Base-by-base conservation (phyloP, 257 asterid species). In the Primulina huaijiensis region DNA sequence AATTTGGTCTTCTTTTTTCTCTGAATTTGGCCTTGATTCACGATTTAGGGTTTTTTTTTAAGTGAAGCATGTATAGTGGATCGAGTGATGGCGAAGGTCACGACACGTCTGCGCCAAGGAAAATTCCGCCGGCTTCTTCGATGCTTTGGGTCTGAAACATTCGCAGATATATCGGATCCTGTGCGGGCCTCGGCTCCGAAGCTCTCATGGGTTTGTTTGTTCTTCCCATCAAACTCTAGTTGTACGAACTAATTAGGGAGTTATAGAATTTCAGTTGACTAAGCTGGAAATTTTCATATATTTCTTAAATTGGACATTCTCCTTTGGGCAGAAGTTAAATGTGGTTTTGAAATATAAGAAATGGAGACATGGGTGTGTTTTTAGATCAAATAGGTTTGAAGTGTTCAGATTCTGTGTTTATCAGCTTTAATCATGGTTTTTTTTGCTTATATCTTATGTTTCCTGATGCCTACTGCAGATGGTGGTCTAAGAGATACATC, bases 141-240 rank as follows among this genome's bases (percentile, higher is more conserved):
- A 94, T 94, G 99, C 93, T 88, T 0, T 94, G 99, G 99, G 99
- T 94, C 74, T 95, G 99, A 23, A 94, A 94, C 73, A 96, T 94
- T 72, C 95, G 98, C 71, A 94, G 97, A 63, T 94, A 73, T 87
- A 91, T 94, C 74, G 99, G 99, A 86, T 88, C 96, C 79, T 97
- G 95, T 14, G 89, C 97, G 3, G 99, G 99, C 61, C 96, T 94
- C 71, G 98, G 99, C 74, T 94, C 99, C 66, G 99, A 94, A 87
- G 96, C 99, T 50, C 89, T 94, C 14, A 94, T 91, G 98, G 99
- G 98, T 94, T 69, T 57, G 86, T 80, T 52, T 72, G 68, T 69
- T 56, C 53, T 12, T 3, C 17, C 53, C 64, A 23, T 4, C 23
- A 6, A 50, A 9, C 30, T 37, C 23, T 31, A 43, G 53, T 12